Evolutionary conservation across 2,329 filamentous ascomycete species (phyloP).

Genomic region (Alternaria brassicicola): DNA sequence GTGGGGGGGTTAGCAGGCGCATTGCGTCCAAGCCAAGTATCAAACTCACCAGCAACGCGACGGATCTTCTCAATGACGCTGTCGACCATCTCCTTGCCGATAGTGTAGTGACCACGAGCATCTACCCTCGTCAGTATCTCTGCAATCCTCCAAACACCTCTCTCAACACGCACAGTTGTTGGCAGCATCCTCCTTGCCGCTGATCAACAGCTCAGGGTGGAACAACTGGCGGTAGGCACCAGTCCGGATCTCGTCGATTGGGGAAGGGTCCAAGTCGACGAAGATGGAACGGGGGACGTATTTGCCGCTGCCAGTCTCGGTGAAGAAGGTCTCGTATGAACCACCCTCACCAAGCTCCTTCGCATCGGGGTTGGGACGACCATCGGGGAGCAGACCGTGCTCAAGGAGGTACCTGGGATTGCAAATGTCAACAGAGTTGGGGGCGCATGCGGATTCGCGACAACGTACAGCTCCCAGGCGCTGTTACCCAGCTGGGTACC

Average conservation of each 20-base stretch:
- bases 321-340: constrained; percentile 76
- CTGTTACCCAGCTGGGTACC: constrained; percentile 76
- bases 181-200: constrained; percentile 77
- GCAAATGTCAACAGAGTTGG: background rate
- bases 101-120: constrained; percentile 76
- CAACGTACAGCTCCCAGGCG: constrained; percentile 74
- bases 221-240: constrained; percentile 71
- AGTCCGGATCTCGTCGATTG: constrained; percentile 75
- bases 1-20: constrained; percentile 21
- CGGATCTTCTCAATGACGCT: constrained; percentile 72
- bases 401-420: constrained; percentile 70
- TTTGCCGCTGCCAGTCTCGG: constrained; percentile 73
- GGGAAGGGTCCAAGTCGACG: constrained; percentile 74
- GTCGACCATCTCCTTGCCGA: constrained; percentile 78
- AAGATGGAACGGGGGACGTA: constrained; percentile 75
- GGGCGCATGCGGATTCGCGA: constrained; percentile 16
- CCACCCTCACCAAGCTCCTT: constrained; percentile 66
- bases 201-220: constrained; percentile 74
- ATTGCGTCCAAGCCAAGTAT: background rate
- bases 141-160: background rate
- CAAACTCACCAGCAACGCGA: constrained; percentile 66
- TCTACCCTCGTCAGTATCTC: constrained; percentile 51
- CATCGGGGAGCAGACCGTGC: constrained; percentile 71
- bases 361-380: constrained; percentile 66
- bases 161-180: constrained; percentile 66